Base-by-base conservation (phyloP, 352 stramenopile species). In the Lagenidium giganteum region DNA sequence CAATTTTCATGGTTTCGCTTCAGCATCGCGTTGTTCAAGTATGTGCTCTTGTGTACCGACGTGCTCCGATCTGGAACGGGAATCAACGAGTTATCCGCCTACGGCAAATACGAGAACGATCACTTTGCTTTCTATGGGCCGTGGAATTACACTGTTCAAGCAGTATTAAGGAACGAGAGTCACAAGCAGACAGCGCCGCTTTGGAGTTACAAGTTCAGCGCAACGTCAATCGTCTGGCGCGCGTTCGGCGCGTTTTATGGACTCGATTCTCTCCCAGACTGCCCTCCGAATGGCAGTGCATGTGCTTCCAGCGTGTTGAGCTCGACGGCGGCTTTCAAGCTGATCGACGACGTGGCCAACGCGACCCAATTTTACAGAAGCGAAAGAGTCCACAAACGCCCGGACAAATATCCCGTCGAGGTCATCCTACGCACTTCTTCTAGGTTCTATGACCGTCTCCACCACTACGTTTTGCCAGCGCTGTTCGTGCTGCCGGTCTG, bases 391-490 rank as follows among this genome's bases (percentile, higher is more conserved):
- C n/a, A n/a, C n/a, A n/a, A n/a, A n/a, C n/a, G n/a, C n/a, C n/a
- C n/a, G n/a, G n/a, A n/a, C n/a, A n/a, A n/a, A n/a, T n/a, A n/a
- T n/a, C n/a, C n/a, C 30, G 26, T 24, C 8, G 14, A n/a, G 16
- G 35, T n/a, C 50, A 58, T 25, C 3, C 14, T 62, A 4, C 49
- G 43, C 8, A 42, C 41, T 2, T 46, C 53, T 42, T 63, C 21
- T 21, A 33, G 51, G 32, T 79, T 50, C 18, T 33, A 65, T 14
- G 61, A 79, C 22, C 64, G 64, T 2, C 26, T 79, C 6, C 61
- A 79, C 47, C 57, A 79, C 16, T 71, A 64, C 22, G 28, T 69
- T 20, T 20, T 71, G 7, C 61, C 67, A 6, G 41, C 32, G 5
- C 41, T 70, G 26, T 79, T 76, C 32, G 36, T 34, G 9, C 64